Percentiles rank a stretch among this genome's conserved stretches.
These are phyloP conservation scores for Penicillium sp. DNA, from an alignment of 2,329 filamentous ascomycete genomes.

Conservation along the genomic window DNA sequence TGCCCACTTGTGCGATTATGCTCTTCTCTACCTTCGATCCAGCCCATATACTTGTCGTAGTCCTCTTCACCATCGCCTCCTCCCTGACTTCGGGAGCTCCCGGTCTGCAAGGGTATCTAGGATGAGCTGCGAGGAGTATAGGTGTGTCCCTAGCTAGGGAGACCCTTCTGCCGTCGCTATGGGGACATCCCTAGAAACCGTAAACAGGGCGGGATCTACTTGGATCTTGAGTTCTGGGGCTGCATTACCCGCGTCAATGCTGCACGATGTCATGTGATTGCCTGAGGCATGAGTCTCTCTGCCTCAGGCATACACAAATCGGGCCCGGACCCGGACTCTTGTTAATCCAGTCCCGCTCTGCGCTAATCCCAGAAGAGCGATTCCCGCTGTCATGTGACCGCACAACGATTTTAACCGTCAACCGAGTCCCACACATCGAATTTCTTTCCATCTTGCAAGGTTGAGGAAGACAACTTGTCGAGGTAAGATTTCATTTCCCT, in stretches of 20 bases:
- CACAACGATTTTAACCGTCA: conserved; percentile 41
- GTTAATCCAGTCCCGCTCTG: neutral
- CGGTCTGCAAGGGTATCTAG: conserved; percentile 18
- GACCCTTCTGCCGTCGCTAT: conserved; percentile 19
- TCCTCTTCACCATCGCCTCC: conserved; percentile 1
- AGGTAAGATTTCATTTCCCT: conserved; percentile 45
- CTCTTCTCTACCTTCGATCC: conserved; percentile 7
- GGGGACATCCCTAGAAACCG: conserved; percentile 15
- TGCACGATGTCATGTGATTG: conserved; percentile 10
- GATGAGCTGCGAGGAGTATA: conserved; percentile 15
- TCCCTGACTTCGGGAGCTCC: conserved; percentile 11
- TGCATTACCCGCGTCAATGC: neutral
- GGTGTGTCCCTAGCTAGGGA: neutral
- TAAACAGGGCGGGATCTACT: conserved; percentile 11
- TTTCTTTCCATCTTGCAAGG: conserved; percentile 42
- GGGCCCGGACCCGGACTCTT: neutral
- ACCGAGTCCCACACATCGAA: conserved; percentile 25
- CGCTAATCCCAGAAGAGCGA: neutral
- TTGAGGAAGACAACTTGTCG: conserved; percentile 63
- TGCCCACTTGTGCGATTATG: conserved; percentile 13
- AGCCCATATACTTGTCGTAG: conserved; percentile 10
- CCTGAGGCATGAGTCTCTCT: neutral
- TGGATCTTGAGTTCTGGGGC: conserved; percentile 10
- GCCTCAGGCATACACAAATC: neutral
- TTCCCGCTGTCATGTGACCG: conserved; percentile 34